Conservation (phyloP, 2,329 filamentous ascomycete genomes). For the Elsinoe australis region DNA sequence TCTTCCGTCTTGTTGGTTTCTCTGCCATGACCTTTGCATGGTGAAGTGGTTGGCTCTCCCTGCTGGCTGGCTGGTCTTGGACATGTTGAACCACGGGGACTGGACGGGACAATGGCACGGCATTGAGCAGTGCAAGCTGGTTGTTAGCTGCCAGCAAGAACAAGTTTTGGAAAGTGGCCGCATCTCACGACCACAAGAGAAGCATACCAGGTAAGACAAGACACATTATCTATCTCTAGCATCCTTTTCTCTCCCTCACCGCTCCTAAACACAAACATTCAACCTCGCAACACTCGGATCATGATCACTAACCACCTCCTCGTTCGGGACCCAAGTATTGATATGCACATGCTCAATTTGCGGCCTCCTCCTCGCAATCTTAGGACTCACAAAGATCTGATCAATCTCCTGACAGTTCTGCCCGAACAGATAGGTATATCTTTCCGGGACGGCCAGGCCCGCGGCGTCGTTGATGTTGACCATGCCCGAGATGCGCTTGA, state of each 20-base stretch:
- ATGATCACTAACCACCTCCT: constrained; percentile 57
- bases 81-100: too few relatives aligned
- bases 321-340: constrained; percentile 57
- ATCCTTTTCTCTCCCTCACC: not conserved
- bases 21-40: too few relatives aligned
- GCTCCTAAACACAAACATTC: constrained; percentile 46
- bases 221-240: not conserved
- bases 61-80: too few relatives aligned
- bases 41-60: too few relatives aligned
- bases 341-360: constrained; percentile 61
- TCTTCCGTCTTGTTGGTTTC: too few relatives aligned
- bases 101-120: too few relatives aligned
- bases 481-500: constrained; percentile 48
- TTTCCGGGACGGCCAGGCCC: constrained; percentile 46
- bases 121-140: too few relatives aligned
- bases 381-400: constrained; percentile 59
- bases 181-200: too few relatives aligned
- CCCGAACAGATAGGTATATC: constrained; percentile 65
- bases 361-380: constrained; percentile 35
- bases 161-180: too few relatives aligned
- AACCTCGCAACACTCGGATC: constrained; percentile 60
- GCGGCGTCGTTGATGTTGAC: constrained; percentile 55
- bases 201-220: too few relatives aligned
- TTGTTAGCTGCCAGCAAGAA: too few relatives aligned
- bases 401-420: constrained; percentile 63